Conservation (phyloP, 1,139 yeast genomes). For the Pichia sp. region DNA sequence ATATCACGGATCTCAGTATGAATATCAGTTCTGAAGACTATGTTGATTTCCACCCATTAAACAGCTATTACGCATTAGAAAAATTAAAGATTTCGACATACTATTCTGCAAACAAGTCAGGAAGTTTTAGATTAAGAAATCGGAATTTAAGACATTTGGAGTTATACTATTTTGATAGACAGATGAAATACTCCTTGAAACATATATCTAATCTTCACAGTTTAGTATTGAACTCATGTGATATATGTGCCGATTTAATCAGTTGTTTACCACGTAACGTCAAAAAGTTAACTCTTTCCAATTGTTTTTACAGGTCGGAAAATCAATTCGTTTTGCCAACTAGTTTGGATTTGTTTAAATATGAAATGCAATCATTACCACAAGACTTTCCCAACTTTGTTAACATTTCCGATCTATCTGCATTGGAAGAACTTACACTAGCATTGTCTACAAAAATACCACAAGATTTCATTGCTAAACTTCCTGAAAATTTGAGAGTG, state of each 20-base stretch:
- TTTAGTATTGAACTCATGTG: slow-evolving; percentile 11
- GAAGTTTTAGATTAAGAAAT: slow-evolving; percentile 3
- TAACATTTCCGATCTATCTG: neutral
- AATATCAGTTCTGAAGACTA: slow-evolving; percentile 6
- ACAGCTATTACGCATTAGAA: neutral
- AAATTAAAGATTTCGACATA: slow-evolving; percentile 7
- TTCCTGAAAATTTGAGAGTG: slow-evolving; percentile 3
- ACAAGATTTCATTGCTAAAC: neutral
- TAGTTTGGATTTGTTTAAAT: slow-evolving; percentile 1
- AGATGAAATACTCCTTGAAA: slow-evolving; percentile 7
- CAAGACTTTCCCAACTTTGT: slow-evolving; percentile 7
- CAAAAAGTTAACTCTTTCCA: slow-evolving; percentile 3
- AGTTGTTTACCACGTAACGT: slow-evolving; percentile 5
- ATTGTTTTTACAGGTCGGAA: slow-evolving; percentile 7
- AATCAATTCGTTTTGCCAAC: slow-evolving; percentile 3
- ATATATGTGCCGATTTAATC: slow-evolving; percentile 7
- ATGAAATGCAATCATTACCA: slow-evolving; percentile 2
- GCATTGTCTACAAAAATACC: neutral
- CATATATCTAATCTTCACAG: neutral
- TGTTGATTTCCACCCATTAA: slow-evolving; percentile 6
- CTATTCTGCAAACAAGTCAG: slow-evolving; percentile 10
- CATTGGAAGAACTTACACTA: slow-evolving; percentile 1
- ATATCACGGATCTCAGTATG: slow-evolving; percentile 9
- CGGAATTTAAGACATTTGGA: slow-evolving; percentile 7
- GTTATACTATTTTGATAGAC: slow-evolving; percentile 11